Evolutionary conservation across 345 rosid species (phyloP).

Genomic region (Camelina hispida): DNA sequence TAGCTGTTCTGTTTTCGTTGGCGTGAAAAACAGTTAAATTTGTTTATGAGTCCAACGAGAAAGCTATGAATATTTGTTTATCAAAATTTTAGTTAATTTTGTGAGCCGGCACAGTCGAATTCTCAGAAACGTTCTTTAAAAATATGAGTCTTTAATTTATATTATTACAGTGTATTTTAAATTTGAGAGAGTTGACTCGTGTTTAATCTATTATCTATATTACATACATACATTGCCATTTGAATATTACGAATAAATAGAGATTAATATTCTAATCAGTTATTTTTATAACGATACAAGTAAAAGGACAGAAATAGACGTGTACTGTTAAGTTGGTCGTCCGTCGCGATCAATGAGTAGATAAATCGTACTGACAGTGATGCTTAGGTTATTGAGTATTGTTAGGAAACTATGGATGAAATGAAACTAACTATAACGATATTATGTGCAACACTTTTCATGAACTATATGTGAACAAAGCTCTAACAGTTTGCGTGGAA

Average conservation of each 20-base stretch:
- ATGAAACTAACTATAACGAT: too few relatives aligned
- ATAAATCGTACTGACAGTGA: neutral
- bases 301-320: neutral
- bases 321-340: constrained; percentile 27
- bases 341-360: constrained; percentile 24
- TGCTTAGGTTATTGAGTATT: neutral
- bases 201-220: constrained; percentile 22
- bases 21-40: neutral
- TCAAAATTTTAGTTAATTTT: constrained; percentile 13
- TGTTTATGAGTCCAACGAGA: constrained; percentile 15
- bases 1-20: constrained; percentile 23
- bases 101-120: constrained; percentile 32
- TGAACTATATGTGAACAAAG: constrained; percentile 35
- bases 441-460: too few relatives aligned
- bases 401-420: too few relatives aligned
- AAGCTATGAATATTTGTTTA: neutral
- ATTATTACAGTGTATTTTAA: neutral
- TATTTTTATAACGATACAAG: neutral
- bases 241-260: neutral
- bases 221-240: constrained; percentile 6
- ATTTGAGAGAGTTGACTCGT: constrained; percentile 26
- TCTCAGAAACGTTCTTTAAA: constrained; percentile 13
- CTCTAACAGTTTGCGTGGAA: constrained; percentile 52
- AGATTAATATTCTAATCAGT: neutral
- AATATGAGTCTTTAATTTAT: neutral